Evolutionary conservation across 2,329 filamentous ascomycete species (phyloP), one percentile per base, ranked within the genome.

Genomic region (Sordariomycetes sp.): DNA sequence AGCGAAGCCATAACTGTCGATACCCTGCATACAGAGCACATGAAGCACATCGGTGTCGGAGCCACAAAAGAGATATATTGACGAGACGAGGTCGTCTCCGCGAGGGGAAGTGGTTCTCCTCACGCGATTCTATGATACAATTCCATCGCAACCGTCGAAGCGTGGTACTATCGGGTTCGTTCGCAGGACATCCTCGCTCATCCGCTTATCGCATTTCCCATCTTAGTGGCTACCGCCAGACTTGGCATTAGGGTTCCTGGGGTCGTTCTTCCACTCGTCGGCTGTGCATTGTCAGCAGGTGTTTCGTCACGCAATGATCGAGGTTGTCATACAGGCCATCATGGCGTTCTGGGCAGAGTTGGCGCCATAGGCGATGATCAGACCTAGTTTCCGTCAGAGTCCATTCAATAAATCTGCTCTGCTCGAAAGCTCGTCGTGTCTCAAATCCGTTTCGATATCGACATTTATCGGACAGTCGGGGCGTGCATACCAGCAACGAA

Each of bases 181-280:
- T 14, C 11, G 21, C 30, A 25, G 16, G 8, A 10, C 12, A 16
- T 44, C 40, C 36, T 40, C 39, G 38, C 35, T 38, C 35, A 10
- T 26, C 19, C 17, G n/a, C 14, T 27, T 39, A 33, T 34, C 24
- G 30, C 16, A 29, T 28, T 8, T 28, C 9, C 16, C n/a, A 26
- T 15, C 15, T 15, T 34, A 36, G 55, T 70, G 73, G 56, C 73
- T 68, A 36, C 51, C 53, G 39, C 53, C 56, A 37, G 56, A 47
- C 59, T 67, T 72, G 48, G 61, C 63, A 50, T 70, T 68, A 46
- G 79, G 79, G 76, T 95, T 95, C 64, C 88, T 80, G 47, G 88
- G 86, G 67, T 96, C 90, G 72, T 94, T 93, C 80, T 88, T 93
- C 78, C 76, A 95, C 70, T 96, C 86, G 51, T 84, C 85, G 70